These are phyloP conservation scores for Saccharomyces hybrid DNA, from an alignment of 1,139 yeast species.

Conservation along the genomic window DNA sequence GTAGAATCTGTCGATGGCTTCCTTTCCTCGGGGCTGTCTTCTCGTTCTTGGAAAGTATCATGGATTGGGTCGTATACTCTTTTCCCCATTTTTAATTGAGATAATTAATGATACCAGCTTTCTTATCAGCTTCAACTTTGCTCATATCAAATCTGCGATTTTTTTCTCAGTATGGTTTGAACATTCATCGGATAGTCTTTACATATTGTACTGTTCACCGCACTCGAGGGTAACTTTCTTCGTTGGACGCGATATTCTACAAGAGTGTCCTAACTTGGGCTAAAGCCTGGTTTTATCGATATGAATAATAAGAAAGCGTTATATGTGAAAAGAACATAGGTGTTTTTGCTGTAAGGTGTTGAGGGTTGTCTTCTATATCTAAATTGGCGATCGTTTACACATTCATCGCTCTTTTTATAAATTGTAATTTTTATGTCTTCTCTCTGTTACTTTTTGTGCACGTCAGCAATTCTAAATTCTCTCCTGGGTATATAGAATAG, in stretches of 20 bases:
- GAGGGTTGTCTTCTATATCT: neutral
- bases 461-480: neutral
- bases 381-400: neutral
- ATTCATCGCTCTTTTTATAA: neutral
- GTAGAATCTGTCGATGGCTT: neutral
- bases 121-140: neutral
- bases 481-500: neutral
- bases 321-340: neutral
- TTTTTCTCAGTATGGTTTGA: neutral
- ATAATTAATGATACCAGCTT: neutral
- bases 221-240: neutral
- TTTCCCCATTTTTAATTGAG: slow-evolving; percentile 13
- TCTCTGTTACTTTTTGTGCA: neutral
- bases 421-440: neutral
- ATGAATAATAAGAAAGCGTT: neutral
- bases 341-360: neutral
- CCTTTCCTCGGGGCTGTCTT: slow-evolving; percentile 2
- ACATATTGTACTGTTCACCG: neutral
- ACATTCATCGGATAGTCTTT: neutral
- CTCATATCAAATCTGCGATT: neutral
- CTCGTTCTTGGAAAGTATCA: slow-evolving; percentile 28
- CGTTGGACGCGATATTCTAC: neutral
- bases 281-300: neutral
- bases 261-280: neutral
- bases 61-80: slow-evolving; percentile 33